phyloP scores from a whole-genome alignment of 768 basidiomycete genomes.

The Pleurotus tuber-regium region DNA sequence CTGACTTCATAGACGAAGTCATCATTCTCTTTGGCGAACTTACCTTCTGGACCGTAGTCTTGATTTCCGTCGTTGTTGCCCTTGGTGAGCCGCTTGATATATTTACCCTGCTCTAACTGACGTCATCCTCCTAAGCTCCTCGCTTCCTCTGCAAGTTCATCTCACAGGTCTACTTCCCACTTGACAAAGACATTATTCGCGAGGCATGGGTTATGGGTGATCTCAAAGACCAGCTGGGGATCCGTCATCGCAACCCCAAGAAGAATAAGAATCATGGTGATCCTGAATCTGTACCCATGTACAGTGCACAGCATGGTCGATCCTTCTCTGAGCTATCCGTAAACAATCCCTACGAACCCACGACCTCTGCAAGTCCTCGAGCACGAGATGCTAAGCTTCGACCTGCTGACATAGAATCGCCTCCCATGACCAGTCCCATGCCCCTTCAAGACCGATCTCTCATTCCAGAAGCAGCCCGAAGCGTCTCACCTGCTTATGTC shows the following conservation, averaged over 20 bases:
- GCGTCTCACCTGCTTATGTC: neutral
- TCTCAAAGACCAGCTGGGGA: constrained; percentile 77
- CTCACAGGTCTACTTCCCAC: constrained; percentile 66
- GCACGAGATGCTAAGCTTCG: constrained; percentile 36
- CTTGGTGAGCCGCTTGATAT: constrained; percentile 49
- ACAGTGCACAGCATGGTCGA: constrained; percentile 57
- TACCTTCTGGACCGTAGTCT: constrained; percentile 80
- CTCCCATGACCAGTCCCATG: constrained; percentile 25
- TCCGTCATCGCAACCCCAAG: constrained; percentile 58
- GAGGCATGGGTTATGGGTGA: constrained; percentile 89
- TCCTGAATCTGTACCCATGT: constrained; percentile 69
- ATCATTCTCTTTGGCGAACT: constrained; percentile 72
- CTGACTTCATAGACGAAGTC: constrained; percentile 73
- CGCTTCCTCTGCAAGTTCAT: constrained; percentile 78
- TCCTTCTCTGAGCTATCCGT: constrained; percentile 58
- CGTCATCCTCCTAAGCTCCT: constrained; percentile 50
- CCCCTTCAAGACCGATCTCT: constrained; percentile 14
- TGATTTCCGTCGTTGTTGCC: constrained; percentile 67
- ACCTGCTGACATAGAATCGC: constrained; percentile 45
- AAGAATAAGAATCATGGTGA: constrained; percentile 30
- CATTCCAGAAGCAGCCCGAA: constrained; percentile 12
- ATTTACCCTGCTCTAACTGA: neutral
- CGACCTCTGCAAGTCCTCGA: constrained; percentile 29
- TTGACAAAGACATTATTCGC: constrained; percentile 88
- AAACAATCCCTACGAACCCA: constrained; percentile 48